Percentiles rank a stretch among this genome's conserved stretches.
phyloP scores from a whole-genome alignment of 2,329 filamentous ascomycete genomes.

The Colletotrichum magnum region DNA sequence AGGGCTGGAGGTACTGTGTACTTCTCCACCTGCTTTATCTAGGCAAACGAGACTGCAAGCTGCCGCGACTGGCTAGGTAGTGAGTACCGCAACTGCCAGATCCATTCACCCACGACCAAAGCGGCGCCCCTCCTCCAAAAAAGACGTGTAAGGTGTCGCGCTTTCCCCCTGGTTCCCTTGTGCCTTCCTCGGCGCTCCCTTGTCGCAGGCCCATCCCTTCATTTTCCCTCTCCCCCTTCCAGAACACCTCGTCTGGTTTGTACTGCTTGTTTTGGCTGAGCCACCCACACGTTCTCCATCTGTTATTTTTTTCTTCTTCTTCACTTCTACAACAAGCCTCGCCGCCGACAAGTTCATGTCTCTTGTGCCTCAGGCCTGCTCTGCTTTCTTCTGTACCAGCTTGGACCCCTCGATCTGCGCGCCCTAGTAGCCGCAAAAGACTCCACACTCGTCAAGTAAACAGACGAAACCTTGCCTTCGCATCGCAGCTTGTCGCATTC shows the following conservation, averaged over 20 bases:
- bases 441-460: constrained; percentile 25
- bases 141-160: constrained; percentile 29
- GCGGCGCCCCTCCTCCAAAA: constrained; percentile 24
- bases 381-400: constrained; percentile 29
- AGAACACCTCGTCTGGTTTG: constrained; percentile 35
- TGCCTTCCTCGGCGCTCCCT: constrained; percentile 26
- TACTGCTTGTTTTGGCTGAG: constrained; percentile 38
- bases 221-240: constrained; percentile 41
- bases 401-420: constrained; percentile 34
- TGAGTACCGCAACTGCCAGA: neutral
- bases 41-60: neutral
- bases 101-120: constrained; percentile 8
- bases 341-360: constrained; percentile 15
- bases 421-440: constrained; percentile 18
- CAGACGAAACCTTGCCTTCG: constrained; percentile 14
- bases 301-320: constrained; percentile 30
- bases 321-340: constrained; percentile 16
- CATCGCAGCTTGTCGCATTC: constrained; percentile 33
- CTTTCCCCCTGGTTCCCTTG: constrained; percentile 18
- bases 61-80: neutral
- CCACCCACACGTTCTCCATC: constrained; percentile 40
- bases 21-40: neutral
- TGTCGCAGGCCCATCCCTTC: constrained; percentile 41
- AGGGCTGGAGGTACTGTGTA: constrained; percentile 7
- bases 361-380: constrained; percentile 30